phyloP scores from a whole-genome alignment of 1,284 basidiomycete genomes.

The Papiliotrema flavescens region DNA sequence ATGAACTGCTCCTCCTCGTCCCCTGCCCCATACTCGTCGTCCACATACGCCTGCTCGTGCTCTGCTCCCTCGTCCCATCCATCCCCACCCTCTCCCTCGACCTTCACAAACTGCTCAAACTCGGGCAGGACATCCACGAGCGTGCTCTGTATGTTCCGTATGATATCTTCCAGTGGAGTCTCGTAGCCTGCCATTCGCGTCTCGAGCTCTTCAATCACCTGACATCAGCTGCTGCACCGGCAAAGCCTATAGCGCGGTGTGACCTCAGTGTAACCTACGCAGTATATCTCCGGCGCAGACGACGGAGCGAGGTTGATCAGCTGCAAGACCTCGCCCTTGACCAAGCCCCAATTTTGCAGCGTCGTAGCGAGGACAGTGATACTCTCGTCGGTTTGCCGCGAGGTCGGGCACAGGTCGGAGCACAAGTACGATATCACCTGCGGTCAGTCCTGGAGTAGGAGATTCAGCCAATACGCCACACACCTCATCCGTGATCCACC shows the following conservation, averaged over 20 bases:
- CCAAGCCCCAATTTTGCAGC: slow-evolving; percentile 68
- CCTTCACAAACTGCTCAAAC: slow-evolving; percentile 13
- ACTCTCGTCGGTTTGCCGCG: slow-evolving; percentile 62
- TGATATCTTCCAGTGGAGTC: slow-evolving; percentile 60
- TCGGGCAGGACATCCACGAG: slow-evolving; percentile 17
- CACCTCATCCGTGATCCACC: slow-evolving; percentile 86
- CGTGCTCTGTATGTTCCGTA: not conserved
- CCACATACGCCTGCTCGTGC: not conserved
- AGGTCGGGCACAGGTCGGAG: slow-evolving; percentile 54
- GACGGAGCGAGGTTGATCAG: slow-evolving; percentile 82
- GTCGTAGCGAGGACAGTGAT: slow-evolving; percentile 64
- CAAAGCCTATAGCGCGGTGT: not conserved
- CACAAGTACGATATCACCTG: slow-evolving; percentile 77
- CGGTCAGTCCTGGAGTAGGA: not conserved
- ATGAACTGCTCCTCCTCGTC: slow-evolving; percentile 43
- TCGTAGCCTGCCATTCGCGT: slow-evolving; percentile 60
- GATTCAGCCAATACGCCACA: slow-evolving; percentile 30
- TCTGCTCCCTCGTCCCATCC: not conserved
- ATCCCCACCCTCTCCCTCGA: no score
- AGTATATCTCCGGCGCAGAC: slow-evolving; percentile 79
- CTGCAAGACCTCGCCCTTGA: slow-evolving; percentile 87
- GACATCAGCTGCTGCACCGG: not conserved
- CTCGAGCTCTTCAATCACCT: slow-evolving; percentile 89
- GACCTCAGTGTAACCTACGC: slow-evolving; percentile 56
- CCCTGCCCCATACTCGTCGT: slow-evolving; percentile 24